These are phyloP conservation scores for Diaporthe nobilis DNA, from an alignment of 2,329 filamentous ascomycete species.

Conservation along the genomic window DNA sequence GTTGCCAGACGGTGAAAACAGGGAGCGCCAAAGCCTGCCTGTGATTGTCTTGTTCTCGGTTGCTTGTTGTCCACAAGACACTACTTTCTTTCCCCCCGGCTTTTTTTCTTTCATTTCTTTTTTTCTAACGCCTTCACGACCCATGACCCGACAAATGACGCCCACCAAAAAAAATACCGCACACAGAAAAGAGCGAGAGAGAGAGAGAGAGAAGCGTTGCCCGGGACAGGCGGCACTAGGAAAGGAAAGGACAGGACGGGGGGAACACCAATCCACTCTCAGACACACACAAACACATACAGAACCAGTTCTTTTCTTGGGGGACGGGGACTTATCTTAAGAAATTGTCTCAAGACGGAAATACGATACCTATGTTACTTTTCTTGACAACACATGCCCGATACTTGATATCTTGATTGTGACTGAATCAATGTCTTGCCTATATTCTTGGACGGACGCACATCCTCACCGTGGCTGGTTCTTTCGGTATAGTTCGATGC, in stretches of 20 bases:
- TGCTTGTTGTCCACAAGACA: neutral
- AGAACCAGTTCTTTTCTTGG: slow-evolving; percentile 7
- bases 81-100: neutral
- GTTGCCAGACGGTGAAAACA: slow-evolving; percentile 4
- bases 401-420: neutral
- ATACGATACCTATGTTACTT: slow-evolving; percentile 21
- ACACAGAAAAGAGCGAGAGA: slow-evolving; percentile 23
- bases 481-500: too few species aligned
- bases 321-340: slow-evolving; percentile 33
- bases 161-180: slow-evolving; percentile 3
- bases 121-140: slow-evolving; percentile 22
- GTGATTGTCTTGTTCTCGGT: neutral
- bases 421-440: neutral
- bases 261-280: neutral
- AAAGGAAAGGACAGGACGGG: neutral
- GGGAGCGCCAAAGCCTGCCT: neutral
- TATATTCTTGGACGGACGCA: too few species aligned
- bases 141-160: slow-evolving; percentile 21
- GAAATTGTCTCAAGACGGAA: slow-evolving; percentile 41
- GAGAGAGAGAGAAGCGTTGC: neutral
- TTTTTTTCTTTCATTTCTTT: neutral
- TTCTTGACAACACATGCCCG: neutral
- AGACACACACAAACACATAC: neutral
- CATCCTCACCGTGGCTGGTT: too few species aligned
- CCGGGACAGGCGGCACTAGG: neutral